Evolutionary conservation across 306 rosid species (phyloP).

Genomic region (Cotoneaster glaucophyllus): DNA sequence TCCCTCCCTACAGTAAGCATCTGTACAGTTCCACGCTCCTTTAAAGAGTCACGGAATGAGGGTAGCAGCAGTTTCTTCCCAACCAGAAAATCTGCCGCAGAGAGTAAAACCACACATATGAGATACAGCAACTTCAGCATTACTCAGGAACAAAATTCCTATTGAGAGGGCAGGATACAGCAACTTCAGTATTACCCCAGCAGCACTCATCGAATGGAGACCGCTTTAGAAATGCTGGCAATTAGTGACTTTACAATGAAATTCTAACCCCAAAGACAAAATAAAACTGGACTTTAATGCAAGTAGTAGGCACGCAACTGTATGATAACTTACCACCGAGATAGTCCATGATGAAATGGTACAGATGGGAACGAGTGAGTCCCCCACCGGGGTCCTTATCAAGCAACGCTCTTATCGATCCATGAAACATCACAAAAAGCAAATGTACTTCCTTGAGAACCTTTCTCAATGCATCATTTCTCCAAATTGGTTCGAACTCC

Average conservation of each 20-base stretch:
- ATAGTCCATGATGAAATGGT: constrained; percentile 88
- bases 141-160: constrained; percentile 62
- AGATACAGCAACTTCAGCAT: constrained; percentile 70
- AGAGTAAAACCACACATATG: constrained; percentile 54
- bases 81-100: constrained; percentile 87
- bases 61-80: constrained; percentile 85
- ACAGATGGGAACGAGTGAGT: constrained; percentile 58
- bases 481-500: constrained; percentile 76
- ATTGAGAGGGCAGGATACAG: constrained; percentile 63
- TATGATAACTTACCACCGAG: constrained; percentile 64
- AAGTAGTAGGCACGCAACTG: constrained; percentile 16
- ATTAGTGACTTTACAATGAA: constrained; percentile 89
- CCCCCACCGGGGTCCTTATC: constrained; percentile 87
- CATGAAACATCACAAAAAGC: constrained; percentile 85
- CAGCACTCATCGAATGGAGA: constrained; percentile 86
- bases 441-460: constrained; percentile 85
- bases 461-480: constrained; percentile 67
- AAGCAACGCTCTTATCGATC: constrained; percentile 68
- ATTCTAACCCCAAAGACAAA: constrained; percentile 46
- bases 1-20: constrained; percentile 88
- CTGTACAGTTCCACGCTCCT: constrained; percentile 93
- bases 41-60: constrained; percentile 77
- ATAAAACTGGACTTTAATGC: constrained; percentile 21
- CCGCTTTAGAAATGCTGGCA: constrained; percentile 91
- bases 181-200: constrained; percentile 97